Base-by-base conservation (phyloP, 768 basidiomycete genomes). In the Boletus subcaerulescens region DNA sequence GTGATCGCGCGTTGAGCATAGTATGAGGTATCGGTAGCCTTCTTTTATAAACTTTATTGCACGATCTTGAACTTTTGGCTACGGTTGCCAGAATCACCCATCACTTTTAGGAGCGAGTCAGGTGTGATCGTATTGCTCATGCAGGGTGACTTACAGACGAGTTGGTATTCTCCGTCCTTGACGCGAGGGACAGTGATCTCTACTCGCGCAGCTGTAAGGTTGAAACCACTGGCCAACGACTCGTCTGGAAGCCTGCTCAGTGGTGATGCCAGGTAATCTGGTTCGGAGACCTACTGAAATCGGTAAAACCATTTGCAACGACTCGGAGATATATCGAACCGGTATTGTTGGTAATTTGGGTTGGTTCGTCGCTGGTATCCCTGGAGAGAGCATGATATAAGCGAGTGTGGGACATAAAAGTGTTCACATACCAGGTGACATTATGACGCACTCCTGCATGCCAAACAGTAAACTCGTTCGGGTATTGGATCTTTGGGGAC, bases 81-180 rank as follows among this genome's bases (percentile, higher is more conserved):
- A 44, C 36, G 44, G 44, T 72, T 59, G n/a, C 66, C 73, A 39
- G 72, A 71, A 42, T 72, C 68, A 24, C 69, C 71, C 35, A 72
- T 61, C 20, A 74, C 73, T 76, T 50, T 5, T 4, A 22, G 40
- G 41, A 22, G 38, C 6, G n/a, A 47, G 31, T 62, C 48, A 64
- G 56, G 12, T 26, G 15, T 13, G 18, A 24, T 39, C 18, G 17
- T 20, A 17, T 14, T 40, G n/a, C 12, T 48, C n/a, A n/a, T 14
- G 40, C 24, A 32, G 26, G 11, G 39, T 17, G 18, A 61, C 65
- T 65, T 60, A 68, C 71, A 59, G 51, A 72, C 67, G 39, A 77
- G 10, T 18, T 66, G 57, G 56, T 77, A 77, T 10, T 66, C 47
- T 12, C 68, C 72, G 20, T 63, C 35, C 0, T 45, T 5, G 15